A percentile compares a stretch with the other conserved stretches of the same genome.
phyloP scores from a whole-genome alignment of 805 yeast genomes.

The Wickerhamomyces strasburgensis region DNA sequence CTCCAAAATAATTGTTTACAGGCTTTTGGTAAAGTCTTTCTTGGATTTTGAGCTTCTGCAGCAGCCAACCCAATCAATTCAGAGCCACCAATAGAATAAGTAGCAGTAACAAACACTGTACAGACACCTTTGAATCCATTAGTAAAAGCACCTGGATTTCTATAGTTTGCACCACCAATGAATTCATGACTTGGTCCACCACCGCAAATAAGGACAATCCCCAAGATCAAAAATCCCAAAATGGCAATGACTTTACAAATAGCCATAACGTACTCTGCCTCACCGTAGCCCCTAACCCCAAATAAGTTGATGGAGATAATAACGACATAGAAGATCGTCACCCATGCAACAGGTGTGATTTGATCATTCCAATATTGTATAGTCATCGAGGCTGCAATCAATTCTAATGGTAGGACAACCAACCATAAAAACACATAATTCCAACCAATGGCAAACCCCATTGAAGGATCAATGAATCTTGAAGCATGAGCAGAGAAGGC shows the following conservation, averaged over 20 bases:
- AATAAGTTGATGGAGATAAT: constrained; percentile 45
- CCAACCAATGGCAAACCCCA: constrained; percentile 62
- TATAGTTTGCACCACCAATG: constrained; percentile 43
- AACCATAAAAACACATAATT: constrained; percentile 51
- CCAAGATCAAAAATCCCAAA: constrained; percentile 49
- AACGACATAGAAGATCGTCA: constrained; percentile 44
- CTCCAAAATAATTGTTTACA: constrained; percentile 56
- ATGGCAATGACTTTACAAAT: constrained; percentile 45
- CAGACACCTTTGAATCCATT: constrained; percentile 50
- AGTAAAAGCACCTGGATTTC: constrained; percentile 60
- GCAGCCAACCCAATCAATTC: constrained; percentile 49
- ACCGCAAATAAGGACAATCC: constrained; percentile 44
- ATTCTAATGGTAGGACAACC: constrained; percentile 45
- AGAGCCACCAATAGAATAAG: constrained; percentile 50
- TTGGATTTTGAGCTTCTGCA: constrained; percentile 44
- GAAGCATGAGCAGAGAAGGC: constrained; percentile 59
- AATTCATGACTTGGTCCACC: constrained; percentile 42
- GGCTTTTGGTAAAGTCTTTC: constrained; percentile 45
- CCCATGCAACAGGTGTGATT: constrained; percentile 44
- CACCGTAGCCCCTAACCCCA: constrained; percentile 53
- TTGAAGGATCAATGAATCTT: constrained; percentile 53
- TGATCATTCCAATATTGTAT: constrained; percentile 46
- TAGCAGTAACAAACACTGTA: constrained; percentile 50
- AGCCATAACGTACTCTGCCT: constrained; percentile 48
- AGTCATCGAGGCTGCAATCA: constrained; percentile 50